phyloP scores from a whole-genome alignment of 2,329 filamentous ascomycete species.

The Mariannaea elegans region DNA sequence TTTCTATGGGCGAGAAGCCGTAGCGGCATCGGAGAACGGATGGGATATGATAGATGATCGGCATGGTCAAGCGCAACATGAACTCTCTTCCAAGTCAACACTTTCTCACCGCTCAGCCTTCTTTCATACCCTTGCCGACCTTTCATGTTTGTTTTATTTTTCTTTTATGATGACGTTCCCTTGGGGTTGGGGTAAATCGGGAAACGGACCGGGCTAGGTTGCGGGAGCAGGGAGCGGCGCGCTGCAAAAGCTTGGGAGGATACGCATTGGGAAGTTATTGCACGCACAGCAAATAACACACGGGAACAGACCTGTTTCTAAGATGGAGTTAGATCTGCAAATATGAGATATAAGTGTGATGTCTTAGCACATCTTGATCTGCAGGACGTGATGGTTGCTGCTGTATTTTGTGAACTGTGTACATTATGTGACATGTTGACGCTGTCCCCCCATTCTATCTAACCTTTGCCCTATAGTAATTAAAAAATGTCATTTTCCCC shows the following conservation, averaged over 20 bases:
- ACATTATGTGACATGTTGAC: neutral
- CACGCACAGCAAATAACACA: slow-evolving; percentile 20
- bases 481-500: slow-evolving; percentile 4
- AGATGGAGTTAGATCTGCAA: neutral
- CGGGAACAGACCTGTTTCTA: slow-evolving; percentile 19
- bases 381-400: no score
- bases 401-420: no score
- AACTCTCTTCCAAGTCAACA: neutral
- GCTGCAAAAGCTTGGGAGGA: slow-evolving; percentile 27
- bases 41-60: slow-evolving; percentile 12
- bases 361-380: no score
- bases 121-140: neutral
- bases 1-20: slow-evolving; percentile 5
- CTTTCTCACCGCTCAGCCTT: neutral
- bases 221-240: slow-evolving; percentile 6
- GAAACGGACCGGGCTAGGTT: slow-evolving; percentile 8
- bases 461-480: slow-evolving; percentile 1
- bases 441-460: slow-evolving; percentile 11
- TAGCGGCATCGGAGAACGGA: slow-evolving; percentile 7
- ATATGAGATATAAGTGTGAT: neutral
- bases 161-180: slow-evolving; percentile 14
- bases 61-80: slow-evolving; percentile 8
- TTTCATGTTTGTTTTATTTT: slow-evolving; percentile 2
- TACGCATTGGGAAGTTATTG: slow-evolving; percentile 13
- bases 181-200: slow-evolving; percentile 8